Evolutionary conservation across 2,329 filamentous ascomycete genomes (phyloP).

Genomic region (Paecilomyces variotii): DNA sequence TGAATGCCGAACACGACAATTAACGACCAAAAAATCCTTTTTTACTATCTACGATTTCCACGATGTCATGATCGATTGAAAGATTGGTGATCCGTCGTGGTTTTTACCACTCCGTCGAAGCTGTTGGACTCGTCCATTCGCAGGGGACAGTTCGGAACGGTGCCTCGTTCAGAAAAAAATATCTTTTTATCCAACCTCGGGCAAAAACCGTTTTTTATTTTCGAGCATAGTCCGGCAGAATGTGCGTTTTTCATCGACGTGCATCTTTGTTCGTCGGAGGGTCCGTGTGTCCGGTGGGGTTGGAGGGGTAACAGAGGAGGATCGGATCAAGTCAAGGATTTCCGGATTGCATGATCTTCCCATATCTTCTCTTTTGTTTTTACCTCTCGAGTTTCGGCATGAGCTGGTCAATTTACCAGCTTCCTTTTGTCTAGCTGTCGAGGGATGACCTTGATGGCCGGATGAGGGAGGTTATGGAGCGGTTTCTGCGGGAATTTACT

Average conservation of each 20-base stretch:
- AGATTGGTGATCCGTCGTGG: neutral
- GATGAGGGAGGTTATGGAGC: constrained; percentile 21
- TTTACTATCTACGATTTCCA: constrained; percentile 1
- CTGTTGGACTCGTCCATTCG: neutral
- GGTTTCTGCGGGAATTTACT: constrained; percentile 28
- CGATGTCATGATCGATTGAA: neutral
- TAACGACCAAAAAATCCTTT: constrained; percentile 11
- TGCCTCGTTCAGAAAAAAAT: constrained; percentile 11
- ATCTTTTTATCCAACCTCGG: constrained; percentile 9
- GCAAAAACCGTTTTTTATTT: constrained; percentile 7
- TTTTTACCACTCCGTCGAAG: neutral
- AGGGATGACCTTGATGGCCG: neutral
- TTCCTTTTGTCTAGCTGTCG: neutral
- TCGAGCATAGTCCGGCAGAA: constrained; percentile 8
- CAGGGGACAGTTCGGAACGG: neutral
- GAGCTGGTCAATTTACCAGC: constrained; percentile 27
- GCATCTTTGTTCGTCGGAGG: constrained; percentile 15
- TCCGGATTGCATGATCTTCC: neutral
- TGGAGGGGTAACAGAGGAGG: constrained; percentile 17
- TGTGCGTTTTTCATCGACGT: constrained; percentile 1
- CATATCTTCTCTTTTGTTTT: constrained; percentile 9
- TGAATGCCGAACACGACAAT: constrained; percentile 34
- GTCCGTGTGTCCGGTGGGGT: constrained; percentile 29
- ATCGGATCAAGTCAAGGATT: neutral
- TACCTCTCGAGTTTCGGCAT: constrained; percentile 14